A percentile compares a stretch with the other conserved stretches of the same genome.
These are phyloP conservation scores for Phascolomyces articulosus DNA, from an alignment of 371 early-diverging fungal genomes.

Conservation along the genomic window DNA sequence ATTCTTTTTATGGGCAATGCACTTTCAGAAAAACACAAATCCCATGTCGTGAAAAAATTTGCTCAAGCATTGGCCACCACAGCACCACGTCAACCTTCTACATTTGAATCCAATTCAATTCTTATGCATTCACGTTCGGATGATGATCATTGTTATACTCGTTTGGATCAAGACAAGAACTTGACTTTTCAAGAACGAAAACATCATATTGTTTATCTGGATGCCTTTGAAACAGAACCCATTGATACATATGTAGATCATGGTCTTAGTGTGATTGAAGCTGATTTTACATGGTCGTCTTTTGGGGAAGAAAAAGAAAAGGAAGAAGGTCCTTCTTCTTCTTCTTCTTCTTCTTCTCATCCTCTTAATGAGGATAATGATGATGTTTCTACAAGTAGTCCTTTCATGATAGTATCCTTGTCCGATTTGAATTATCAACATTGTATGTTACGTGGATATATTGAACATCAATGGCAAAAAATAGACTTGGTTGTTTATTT, in stretches of 20 bases:
- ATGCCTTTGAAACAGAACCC: conserved; percentile 10
- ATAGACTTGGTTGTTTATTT: conserved; percentile 24
- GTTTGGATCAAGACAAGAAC: background rate
- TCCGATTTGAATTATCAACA: too few species aligned
- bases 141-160: too few species aligned
- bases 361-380: too few species aligned
- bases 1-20: conserved; percentile 16
- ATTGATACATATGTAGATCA: conserved; percentile 28
- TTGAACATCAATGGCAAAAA: conserved; percentile 8
- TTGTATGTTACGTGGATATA: conserved; percentile 1
- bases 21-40: background rate
- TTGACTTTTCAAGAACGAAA: conserved; percentile 9
- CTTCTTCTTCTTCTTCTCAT: too few species aligned
- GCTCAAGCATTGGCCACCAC: conserved; percentile 9
- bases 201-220: conserved; percentile 14
- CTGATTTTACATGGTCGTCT: conserved; percentile 23
- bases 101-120: too few species aligned
- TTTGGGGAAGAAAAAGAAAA: too few species aligned
- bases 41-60: conserved; percentile 5
- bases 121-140: too few species aligned
- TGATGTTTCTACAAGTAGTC: too few species aligned
- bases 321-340: too few species aligned
- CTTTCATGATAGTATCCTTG: too few species aligned
- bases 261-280: conserved; percentile 24
- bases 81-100: background rate